A percentile compares a stretch with the other conserved stretches of the same genome.
These are phyloP conservation scores for Sistotremastrum niveocremeum DNA, from an alignment of 768 basidiomycete genomes.

Conservation along the genomic window DNA sequence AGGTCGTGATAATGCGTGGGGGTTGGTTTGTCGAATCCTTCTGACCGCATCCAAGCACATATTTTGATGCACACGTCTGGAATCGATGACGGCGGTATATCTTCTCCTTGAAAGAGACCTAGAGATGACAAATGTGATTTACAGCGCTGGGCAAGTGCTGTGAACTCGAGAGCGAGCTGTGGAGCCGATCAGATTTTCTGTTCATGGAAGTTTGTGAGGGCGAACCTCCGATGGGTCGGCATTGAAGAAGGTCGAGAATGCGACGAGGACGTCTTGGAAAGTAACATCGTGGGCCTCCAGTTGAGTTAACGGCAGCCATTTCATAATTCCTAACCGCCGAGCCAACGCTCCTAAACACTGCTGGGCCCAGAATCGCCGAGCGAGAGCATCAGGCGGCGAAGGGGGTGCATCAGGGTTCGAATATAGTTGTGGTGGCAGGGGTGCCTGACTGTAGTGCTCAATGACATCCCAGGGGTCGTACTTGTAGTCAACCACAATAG, in stretches of 20 bases:
- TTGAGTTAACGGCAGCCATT: slow-evolving; percentile 20
- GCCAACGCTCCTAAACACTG: slow-evolving; percentile 30
- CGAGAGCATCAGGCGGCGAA: slow-evolving; percentile 19
- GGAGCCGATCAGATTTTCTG: slow-evolving; percentile 1
- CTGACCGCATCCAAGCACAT: slow-evolving; percentile 34
- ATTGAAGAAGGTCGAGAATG: slow-evolving; percentile 40
- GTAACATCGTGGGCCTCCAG: slow-evolving; percentile 9
- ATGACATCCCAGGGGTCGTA: slow-evolving; percentile 47
- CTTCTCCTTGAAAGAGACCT: slow-evolving; percentile 16
- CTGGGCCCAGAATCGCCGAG: slow-evolving; percentile 38
- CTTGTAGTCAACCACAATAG: slow-evolving; percentile 25
- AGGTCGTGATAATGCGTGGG: slow-evolving; percentile 28
- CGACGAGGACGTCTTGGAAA: slow-evolving; percentile 34
- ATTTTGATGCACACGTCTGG: slow-evolving; percentile 26
- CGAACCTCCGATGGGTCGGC: slow-evolving; percentile 29
- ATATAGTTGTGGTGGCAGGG: slow-evolving; percentile 20
- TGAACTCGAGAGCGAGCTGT: slow-evolving; percentile 29
- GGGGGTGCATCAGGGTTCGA: slow-evolving; percentile 3
- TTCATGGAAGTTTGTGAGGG: not conserved
- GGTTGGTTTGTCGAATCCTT: slow-evolving; percentile 28
- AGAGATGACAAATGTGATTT: slow-evolving; percentile 21
- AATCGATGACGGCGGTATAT: slow-evolving; percentile 20
- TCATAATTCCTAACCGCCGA: slow-evolving; percentile 24
- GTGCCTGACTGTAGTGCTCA: slow-evolving; percentile 23
- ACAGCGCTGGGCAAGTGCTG: slow-evolving; percentile 27